Conservation (phyloP, 306 rosid genomes). For the Cicer arietinum region DNA sequence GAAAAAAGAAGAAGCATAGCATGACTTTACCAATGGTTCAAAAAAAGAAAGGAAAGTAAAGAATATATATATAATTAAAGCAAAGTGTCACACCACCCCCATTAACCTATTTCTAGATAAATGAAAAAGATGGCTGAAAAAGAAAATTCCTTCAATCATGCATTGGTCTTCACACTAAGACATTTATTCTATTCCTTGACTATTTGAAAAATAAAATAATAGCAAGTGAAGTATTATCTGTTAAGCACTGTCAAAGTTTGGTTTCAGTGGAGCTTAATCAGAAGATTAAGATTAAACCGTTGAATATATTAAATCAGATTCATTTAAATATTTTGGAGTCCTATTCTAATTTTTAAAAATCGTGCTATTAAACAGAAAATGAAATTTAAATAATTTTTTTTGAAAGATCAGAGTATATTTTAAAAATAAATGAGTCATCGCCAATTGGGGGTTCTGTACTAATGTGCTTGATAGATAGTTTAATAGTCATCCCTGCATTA, state of each 20-base stretch:
- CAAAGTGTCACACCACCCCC: constrained; percentile 38
- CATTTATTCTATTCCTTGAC: constrained; percentile 44
- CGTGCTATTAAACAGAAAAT: too few relatives aligned
- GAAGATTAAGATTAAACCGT: background rate
- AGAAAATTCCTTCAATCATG: constrained; percentile 79
- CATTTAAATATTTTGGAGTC: too few relatives aligned
- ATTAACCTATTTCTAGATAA: constrained; percentile 58
- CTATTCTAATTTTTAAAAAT: too few relatives aligned
- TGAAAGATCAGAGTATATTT: too few relatives aligned
- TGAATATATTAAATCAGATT: too few relatives aligned
- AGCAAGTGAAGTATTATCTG: constrained; percentile 60
- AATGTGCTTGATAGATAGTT: too few relatives aligned
- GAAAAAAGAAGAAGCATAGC: constrained; percentile 58
- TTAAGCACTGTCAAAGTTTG: constrained; percentile 55
- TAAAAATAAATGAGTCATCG: too few relatives aligned
- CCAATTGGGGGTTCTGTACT: too few relatives aligned
- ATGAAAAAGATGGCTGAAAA: constrained; percentile 54
- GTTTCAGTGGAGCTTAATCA: constrained; percentile 42
- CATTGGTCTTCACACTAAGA: constrained; percentile 50
- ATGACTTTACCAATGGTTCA: constrained; percentile 50
- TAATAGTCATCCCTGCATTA: too few relatives aligned
- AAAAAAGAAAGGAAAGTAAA: constrained; percentile 52
- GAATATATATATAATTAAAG: constrained; percentile 59
- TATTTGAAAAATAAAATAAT: background rate
- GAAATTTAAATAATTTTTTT: too few relatives aligned